Conservation (phyloP, 768 basidiomycete genomes). For the Gyrodon lividus region DNA sequence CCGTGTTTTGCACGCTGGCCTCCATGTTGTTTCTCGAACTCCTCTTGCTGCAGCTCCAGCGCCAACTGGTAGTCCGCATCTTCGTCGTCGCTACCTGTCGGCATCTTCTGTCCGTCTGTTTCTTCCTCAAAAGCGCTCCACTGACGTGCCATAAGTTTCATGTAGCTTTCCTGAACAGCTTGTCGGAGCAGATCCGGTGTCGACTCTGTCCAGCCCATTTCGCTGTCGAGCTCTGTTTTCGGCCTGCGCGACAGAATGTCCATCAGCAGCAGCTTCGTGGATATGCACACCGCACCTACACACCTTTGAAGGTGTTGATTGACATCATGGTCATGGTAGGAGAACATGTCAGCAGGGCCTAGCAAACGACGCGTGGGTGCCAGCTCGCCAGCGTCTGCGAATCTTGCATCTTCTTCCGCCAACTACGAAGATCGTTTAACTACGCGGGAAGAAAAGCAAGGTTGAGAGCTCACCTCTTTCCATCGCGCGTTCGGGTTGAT, state of each 20-base stretch:
- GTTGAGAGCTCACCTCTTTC: background rate
- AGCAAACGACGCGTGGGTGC: background rate
- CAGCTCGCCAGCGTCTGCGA: background rate
- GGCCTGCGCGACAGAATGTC: background rate
- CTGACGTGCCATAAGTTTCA: background rate
- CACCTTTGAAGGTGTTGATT: background rate
- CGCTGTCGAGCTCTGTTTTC: background rate
- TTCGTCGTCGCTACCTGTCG: background rate
- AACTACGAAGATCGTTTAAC: background rate
- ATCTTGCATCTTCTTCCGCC: background rate
- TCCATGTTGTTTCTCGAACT: background rate
- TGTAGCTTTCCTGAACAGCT: too few species aligned
- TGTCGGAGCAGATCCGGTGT: too few species aligned
- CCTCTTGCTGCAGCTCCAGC: background rate
- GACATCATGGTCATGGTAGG: too few species aligned
- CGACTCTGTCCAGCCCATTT: too few species aligned
- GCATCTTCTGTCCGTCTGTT: background rate
- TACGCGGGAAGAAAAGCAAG: background rate
- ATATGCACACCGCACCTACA: background rate
- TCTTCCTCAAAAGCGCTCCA: background rate
- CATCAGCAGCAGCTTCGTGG: background rate
- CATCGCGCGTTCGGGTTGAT: background rate
- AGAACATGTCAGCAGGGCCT: too few species aligned
- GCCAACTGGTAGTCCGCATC: background rate
- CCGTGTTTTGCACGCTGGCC: background rate